These are phyloP conservation scores for Pseudogymnoascus destructans DNA, from an alignment of 2,329 filamentous ascomycete genomes.

Conservation along the genomic window DNA sequence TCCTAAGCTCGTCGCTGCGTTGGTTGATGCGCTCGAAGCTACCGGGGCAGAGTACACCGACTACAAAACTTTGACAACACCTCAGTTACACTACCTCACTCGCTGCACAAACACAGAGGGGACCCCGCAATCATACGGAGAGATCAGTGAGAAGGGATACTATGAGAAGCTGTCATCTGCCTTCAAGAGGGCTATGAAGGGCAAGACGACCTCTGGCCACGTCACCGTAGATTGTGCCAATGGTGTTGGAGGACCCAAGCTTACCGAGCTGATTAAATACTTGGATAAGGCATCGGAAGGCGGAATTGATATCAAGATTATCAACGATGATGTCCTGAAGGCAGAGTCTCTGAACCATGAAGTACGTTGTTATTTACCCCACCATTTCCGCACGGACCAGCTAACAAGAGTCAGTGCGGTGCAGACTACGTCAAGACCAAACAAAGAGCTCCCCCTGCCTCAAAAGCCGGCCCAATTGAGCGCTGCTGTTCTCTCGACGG, in stretches of 20 bases:
- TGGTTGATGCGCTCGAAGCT: constrained; percentile 67
- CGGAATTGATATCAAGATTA: constrained; percentile 66
- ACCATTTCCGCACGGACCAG: neutral
- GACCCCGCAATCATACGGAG: constrained; percentile 75
- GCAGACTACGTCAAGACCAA: constrained; percentile 97
- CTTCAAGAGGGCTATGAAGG: constrained; percentile 71
- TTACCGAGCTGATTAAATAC: constrained; percentile 73
- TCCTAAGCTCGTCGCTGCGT: constrained; percentile 63
- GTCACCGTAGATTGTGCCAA: constrained; percentile 93
- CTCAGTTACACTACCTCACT: constrained; percentile 94
- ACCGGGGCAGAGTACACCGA: constrained; percentile 64
- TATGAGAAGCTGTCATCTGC: constrained; percentile 83
- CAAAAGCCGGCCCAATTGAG: constrained; percentile 61
- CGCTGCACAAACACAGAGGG: constrained; percentile 88
- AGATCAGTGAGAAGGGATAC: constrained; percentile 81
- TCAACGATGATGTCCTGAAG: constrained; percentile 87
- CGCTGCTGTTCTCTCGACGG: constrained; percentile 88
- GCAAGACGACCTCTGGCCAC: constrained; percentile 57
- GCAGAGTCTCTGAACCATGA: constrained; percentile 82
- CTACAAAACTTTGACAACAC: constrained; percentile 85
- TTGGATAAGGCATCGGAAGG: constrained; percentile 55
- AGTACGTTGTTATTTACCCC: constrained; percentile 35
- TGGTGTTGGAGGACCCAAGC: constrained; percentile 85
- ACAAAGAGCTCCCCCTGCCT: constrained; percentile 75
- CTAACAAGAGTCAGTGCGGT: constrained; percentile 52